These are phyloP conservation scores for Closterium sp. DNA, from an alignment of 139 green algal genomes.

Conservation along the genomic window DNA sequence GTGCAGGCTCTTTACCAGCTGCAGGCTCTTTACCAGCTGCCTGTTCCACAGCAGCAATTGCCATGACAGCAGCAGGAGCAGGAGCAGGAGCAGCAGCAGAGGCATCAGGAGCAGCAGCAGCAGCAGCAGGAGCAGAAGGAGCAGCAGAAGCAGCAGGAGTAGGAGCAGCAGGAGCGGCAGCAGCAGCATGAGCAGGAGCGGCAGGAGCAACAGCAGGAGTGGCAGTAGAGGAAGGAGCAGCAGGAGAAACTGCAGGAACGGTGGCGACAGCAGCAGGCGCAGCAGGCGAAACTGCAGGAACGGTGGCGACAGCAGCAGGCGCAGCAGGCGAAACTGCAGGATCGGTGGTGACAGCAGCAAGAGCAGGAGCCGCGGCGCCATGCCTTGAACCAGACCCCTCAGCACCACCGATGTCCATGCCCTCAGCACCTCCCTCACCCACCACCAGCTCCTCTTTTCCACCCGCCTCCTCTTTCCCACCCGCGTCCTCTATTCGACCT, in stretches of 20 bases:
- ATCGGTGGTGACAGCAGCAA: neutral
- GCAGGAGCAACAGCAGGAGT: neutral
- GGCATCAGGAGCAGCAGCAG: neutral
- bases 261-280: too few species aligned
- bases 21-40: neutral
- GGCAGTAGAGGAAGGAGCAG: neutral
- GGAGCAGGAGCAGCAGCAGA: neutral
- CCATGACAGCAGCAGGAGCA: neutral
- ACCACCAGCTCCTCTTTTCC: neutral
- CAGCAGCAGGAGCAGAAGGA: neutral
- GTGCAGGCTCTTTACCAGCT: neutral
- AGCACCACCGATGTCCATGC: too few species aligned
- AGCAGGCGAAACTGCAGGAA: too few species aligned
- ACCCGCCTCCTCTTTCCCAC: neutral
- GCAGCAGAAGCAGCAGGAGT: neutral
- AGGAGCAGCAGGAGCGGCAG: neutral
- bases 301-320: neutral
- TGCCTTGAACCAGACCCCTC: neutral
- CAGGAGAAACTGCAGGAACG: too few species aligned
- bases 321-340: neutral
- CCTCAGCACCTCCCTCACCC: neutral
- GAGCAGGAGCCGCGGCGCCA: neutral
- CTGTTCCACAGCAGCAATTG: neutral
- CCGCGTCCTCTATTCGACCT: too few species aligned
- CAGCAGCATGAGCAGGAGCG: neutral